These are phyloP conservation scores for Gastrodia elata DNA, from an alignment of 106 monocot genomes.

Conservation along the genomic window DNA sequence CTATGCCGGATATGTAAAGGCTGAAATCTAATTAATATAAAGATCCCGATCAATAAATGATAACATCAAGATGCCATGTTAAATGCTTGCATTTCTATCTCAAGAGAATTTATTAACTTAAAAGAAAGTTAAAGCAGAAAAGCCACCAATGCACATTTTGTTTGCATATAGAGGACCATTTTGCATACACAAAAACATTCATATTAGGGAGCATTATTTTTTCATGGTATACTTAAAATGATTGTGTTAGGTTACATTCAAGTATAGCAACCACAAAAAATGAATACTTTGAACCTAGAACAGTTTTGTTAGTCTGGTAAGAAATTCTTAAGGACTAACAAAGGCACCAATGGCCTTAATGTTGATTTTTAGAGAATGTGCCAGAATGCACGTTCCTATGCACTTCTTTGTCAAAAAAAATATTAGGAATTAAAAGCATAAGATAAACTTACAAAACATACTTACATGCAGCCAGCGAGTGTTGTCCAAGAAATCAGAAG, in stretches of 20 bases:
- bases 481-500: constrained; percentile 51
- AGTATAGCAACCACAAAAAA: background rate
- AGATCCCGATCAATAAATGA: background rate
- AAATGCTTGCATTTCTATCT: background rate
- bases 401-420: background rate
- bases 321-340: background rate
- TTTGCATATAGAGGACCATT: background rate
- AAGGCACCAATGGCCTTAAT: background rate
- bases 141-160: background rate
- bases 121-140: background rate
- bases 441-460: background rate
- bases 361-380: background rate
- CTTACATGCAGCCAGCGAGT: constrained; percentile 90
- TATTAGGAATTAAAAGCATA: background rate
- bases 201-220: background rate
- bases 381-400: background rate
- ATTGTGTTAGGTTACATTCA: background rate
- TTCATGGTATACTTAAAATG: background rate
- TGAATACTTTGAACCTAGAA: background rate
- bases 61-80: background rate
- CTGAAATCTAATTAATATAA: background rate
- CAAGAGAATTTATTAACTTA: too few species aligned
- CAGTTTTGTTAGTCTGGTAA: background rate
- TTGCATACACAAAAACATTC: constrained; percentile 1
- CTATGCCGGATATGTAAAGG: background rate